Conservation (phyloP, 148 eudicot genomes). For the Rhododendron griersonianum region DNA sequence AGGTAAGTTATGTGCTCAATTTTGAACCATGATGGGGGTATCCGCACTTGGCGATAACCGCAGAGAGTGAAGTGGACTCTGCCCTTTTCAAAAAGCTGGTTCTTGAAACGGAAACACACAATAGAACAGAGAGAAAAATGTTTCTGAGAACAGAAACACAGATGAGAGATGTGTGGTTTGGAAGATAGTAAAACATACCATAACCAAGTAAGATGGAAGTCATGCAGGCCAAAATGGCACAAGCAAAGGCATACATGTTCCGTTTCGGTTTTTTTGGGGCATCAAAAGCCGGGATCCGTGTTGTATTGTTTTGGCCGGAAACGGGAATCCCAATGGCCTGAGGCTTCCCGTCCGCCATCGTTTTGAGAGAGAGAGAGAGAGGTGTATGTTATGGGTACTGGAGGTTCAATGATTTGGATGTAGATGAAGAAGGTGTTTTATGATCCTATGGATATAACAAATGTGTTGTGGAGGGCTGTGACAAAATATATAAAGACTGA, state of each 20-base stretch:
- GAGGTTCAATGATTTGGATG: background rate
- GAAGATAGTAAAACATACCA: slow-evolving; percentile 21
- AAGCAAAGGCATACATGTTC: slow-evolving; percentile 43
- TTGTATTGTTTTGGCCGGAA: background rate
- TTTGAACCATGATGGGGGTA: no score
- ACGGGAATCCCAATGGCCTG: slow-evolving; percentile 6
- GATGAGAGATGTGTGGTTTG: background rate
- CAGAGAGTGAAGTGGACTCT: no score
- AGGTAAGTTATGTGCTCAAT: no score
- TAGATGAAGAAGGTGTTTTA: background rate
- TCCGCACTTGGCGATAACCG: no score
- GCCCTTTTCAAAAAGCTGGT: no score
- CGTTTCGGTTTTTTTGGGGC: slow-evolving; percentile 29
- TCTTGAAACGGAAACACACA: no score
- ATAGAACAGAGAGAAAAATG: background rate
- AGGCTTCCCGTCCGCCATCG: slow-evolving; percentile 14
- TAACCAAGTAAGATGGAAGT: slow-evolving; percentile 49
- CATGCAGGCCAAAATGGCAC: slow-evolving; percentile 47
- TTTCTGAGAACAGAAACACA: background rate
- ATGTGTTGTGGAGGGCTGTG: background rate
- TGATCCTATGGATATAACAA: background rate
- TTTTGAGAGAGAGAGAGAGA: background rate
- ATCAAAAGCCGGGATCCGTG: slow-evolving; percentile 15
- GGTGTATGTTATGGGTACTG: background rate
- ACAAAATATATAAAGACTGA: background rate